Evolutionary conservation across 441 rosid genomes (phyloP).

Genomic region (Erodium texanum): DNA sequence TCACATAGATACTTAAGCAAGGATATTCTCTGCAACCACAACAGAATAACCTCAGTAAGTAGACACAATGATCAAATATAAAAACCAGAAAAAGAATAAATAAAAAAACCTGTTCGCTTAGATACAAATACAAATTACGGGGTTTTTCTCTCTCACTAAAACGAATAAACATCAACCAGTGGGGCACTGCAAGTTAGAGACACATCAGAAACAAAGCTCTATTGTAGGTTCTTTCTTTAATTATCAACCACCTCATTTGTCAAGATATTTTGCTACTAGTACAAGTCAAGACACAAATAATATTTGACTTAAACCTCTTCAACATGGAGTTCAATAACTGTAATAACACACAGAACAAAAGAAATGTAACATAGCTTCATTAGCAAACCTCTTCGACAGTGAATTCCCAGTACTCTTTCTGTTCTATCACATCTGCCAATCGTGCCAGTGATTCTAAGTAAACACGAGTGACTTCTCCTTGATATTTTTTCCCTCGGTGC

Average conservation of each 20-base stretch:
- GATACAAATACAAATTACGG: not conserved
- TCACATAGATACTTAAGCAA: slow-evolving; percentile 82
- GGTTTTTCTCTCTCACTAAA: not conserved
- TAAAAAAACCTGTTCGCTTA: not conserved
- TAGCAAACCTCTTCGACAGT: slow-evolving; percentile 68
- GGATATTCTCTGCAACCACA: slow-evolving; percentile 66
- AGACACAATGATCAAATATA: slow-evolving; percentile 6
- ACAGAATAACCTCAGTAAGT: not conserved
- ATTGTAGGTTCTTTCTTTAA: not conserved
- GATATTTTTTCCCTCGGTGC: slow-evolving; percentile 44
- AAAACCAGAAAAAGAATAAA: not conserved
- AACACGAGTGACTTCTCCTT: slow-evolving; percentile 59
- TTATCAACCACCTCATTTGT: too few relatives aligned
- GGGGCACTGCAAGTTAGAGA: not conserved
- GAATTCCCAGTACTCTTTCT: slow-evolving; percentile 80
- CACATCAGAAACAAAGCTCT: not conserved
- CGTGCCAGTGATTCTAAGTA: slow-evolving; percentile 53
- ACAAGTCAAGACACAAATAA: not conserved
- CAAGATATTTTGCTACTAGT: too few relatives aligned
- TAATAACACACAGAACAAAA: slow-evolving; percentile 15
- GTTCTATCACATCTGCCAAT: slow-evolving; percentile 58
- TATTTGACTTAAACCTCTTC: not conserved
- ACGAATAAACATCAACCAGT: too few relatives aligned
- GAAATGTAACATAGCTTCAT: slow-evolving; percentile 9
- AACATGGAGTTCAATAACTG: slow-evolving; percentile 10